Conservation (phyloP, 768 basidiomycete genomes). For the Lactarius sanguifluus region DNA sequence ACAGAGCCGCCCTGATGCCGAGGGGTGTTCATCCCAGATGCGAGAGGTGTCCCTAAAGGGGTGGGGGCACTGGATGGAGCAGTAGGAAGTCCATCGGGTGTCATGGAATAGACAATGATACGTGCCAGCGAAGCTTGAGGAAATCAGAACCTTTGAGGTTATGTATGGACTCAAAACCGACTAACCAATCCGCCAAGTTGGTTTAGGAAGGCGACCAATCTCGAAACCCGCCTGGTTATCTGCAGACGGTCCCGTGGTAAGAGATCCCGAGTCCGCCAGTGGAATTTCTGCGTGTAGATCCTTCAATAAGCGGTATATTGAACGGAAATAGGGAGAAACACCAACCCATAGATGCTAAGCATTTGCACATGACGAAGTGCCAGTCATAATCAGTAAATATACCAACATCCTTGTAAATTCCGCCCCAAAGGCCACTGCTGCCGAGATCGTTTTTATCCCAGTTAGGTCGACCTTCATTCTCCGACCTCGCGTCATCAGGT, state of each 20-base stretch:
- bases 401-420: slow-evolving; percentile 61
- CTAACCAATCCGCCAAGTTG: slow-evolving; percentile 72
- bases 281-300: slow-evolving; percentile 55
- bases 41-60: slow-evolving; percentile 68
- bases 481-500: slow-evolving; percentile 66
- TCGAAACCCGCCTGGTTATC: slow-evolving; percentile 75
- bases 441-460: slow-evolving; percentile 50
- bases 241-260: slow-evolving; percentile 73
- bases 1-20: slow-evolving; percentile 46
- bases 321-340: slow-evolving; percentile 10
- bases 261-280: slow-evolving; percentile 68
- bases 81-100: slow-evolving; percentile 56
- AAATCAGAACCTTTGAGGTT: slow-evolving; percentile 19
- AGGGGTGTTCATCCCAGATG: slow-evolving; percentile 62
- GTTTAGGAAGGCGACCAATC: slow-evolving; percentile 67
- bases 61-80: slow-evolving; percentile 66
- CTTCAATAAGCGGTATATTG: slow-evolving; percentile 9
- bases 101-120: slow-evolving; percentile 89
- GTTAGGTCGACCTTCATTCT: slow-evolving; percentile 57
- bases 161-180: slow-evolving; percentile 30
- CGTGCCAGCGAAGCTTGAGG: slow-evolving; percentile 70
- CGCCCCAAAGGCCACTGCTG: slow-evolving; percentile 49
- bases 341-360: slow-evolving; percentile 78
- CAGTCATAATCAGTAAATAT: slow-evolving; percentile 83
- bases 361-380: slow-evolving; percentile 86